A percentile compares a stretch with the other conserved stretches of the same genome.
phyloP scores from a whole-genome alignment of 768 basidiomycete species.

The Russula sp. region DNA sequence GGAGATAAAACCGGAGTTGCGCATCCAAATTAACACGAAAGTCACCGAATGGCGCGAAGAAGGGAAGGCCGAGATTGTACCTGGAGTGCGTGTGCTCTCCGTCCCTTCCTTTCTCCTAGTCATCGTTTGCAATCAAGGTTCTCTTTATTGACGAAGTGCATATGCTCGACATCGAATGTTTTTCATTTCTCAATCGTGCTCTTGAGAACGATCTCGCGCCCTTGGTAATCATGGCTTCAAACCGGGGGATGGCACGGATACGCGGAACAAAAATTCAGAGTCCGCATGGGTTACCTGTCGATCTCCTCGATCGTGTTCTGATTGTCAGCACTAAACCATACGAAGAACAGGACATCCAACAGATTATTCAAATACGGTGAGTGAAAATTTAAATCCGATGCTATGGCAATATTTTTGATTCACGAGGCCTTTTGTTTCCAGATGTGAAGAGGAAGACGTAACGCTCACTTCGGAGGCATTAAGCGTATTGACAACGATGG shows the following conservation, averaged over 20 bases:
- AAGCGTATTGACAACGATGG: slow-evolving; percentile 83
- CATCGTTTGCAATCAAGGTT: slow-evolving; percentile 47
- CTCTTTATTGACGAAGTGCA: slow-evolving; percentile 98
- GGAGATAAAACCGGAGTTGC: slow-evolving; percentile 95
- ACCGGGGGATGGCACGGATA: slow-evolving; percentile 91
- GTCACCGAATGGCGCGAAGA: slow-evolving; percentile 98
- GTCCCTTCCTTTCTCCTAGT: background rate
- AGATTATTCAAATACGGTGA: slow-evolving; percentile 90
- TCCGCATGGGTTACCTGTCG: slow-evolving; percentile 92
- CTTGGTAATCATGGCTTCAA: slow-evolving; percentile 97
- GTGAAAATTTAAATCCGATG: slow-evolving; percentile 22
- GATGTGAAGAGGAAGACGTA: slow-evolving; percentile 95
- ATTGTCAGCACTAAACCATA: slow-evolving; percentile 95
- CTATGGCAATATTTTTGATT: background rate
- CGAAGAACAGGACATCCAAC: slow-evolving; percentile 70
- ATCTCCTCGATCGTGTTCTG: slow-evolving; percentile 89
- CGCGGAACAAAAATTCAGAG: slow-evolving; percentile 91
- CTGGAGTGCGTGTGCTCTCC: slow-evolving; percentile 58
- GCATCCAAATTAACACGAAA: slow-evolving; percentile 94
- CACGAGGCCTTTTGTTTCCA: slow-evolving; percentile 28
- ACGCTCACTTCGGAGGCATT: slow-evolving; percentile 66
- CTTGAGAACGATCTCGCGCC: slow-evolving; percentile 91
- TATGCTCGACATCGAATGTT: slow-evolving; percentile 99
- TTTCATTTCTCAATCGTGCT: slow-evolving; percentile 96
- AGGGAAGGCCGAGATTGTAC: slow-evolving; percentile 96